Evolutionary conservation across 305 asterid genomes (phyloP), one percentile per base, ranked within the genome.

Genomic region (Euphrasia arctica): DNA sequence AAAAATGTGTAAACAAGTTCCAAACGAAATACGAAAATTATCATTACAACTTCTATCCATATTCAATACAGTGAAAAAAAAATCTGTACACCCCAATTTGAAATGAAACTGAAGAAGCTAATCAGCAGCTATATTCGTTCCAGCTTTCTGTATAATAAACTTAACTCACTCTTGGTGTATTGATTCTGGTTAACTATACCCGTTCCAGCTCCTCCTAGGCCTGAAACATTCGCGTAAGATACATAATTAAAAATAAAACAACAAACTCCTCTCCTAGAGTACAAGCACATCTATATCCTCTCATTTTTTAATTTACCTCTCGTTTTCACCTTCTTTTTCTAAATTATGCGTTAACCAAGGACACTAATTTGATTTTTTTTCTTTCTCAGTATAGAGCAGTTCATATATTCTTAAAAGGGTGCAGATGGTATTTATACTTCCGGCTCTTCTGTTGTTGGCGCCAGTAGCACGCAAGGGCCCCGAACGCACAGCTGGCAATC

Each of bases 381-480:
- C 63, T 62, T 69, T 60, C 58, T 71, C 73, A 48, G 59, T 49
- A 67, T 59, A 77, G 70, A 22, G 31, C 50, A 45, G 36, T 22
- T 82, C 90, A 89, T 72, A 80, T 87, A 80, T 68, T 82, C 78
- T 90, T 91, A 66, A 82, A 72, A 78, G 91, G 84, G 85, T 79
- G 83, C 64, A 80, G 83, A 14, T 78, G 78, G 80, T 85, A 64
- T 85, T 83, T 85, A 80, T 89, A 89, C 96, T 91, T 91, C 77
- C 95, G 84, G 74, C 84, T 81, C 83, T 91, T 91, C 69, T 89
- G 96, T 12, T 75, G 89, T 56, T 89, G 95, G 28, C 96, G 90
- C 98, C 98, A 91, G 76, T 75, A 91, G 82, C 90, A 91, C 32
- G 95, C 92, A 0, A 91, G 86, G 0, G 88, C 98, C 71, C 92